These are phyloP conservation scores for Exobasidium cylindrosporum DNA, from an alignment of 1,284 basidiomycete genomes.

Conservation along the genomic window DNA sequence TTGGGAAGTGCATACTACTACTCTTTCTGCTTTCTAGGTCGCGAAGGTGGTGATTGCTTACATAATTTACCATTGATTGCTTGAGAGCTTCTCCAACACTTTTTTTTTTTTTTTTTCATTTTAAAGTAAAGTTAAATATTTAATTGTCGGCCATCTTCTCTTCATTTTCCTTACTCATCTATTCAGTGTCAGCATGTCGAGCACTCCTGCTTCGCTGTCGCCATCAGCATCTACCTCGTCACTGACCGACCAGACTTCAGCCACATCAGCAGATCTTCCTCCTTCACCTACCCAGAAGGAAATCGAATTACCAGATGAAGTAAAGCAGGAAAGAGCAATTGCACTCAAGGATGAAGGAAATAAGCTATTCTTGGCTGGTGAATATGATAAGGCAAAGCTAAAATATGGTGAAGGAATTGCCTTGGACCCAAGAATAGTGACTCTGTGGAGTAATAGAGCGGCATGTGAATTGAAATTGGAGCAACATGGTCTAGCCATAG, in stretches of 20 bases:
- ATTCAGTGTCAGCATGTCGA: too few species aligned
- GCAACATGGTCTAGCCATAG: constrained; percentile 53
- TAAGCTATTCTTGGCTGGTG: constrained; percentile 39
- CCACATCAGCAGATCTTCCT: constrained; percentile 41
- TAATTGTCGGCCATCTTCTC: too few species aligned
- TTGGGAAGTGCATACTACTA: too few species aligned
- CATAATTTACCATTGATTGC: too few species aligned
- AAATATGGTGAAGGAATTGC: constrained; percentile 45
- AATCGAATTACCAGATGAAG: constrained; percentile 27
- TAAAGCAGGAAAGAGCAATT: constrained; percentile 31
- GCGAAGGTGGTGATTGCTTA: too few species aligned
- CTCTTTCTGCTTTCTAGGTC: too few species aligned
- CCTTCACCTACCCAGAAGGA: constrained; percentile 32
- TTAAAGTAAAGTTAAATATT: too few species aligned
- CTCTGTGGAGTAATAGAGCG: constrained; percentile 49
- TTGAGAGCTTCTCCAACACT: too few species aligned
- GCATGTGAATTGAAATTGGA: constrained; percentile 54
- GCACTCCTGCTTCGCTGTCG: neutral
- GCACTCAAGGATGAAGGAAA: constrained; percentile 47
- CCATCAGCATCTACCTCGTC: constrained; percentile 8
- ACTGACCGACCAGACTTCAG: constrained; percentile 21
- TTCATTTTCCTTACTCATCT: too few species aligned
- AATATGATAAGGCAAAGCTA: constrained; percentile 44
- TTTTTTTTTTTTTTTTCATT: too few species aligned
- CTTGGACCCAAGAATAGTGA: constrained; percentile 39